Evolutionary conservation across 139 green algal genomes (phyloP).

Genomic region (Picochlorum sp.): DNA sequence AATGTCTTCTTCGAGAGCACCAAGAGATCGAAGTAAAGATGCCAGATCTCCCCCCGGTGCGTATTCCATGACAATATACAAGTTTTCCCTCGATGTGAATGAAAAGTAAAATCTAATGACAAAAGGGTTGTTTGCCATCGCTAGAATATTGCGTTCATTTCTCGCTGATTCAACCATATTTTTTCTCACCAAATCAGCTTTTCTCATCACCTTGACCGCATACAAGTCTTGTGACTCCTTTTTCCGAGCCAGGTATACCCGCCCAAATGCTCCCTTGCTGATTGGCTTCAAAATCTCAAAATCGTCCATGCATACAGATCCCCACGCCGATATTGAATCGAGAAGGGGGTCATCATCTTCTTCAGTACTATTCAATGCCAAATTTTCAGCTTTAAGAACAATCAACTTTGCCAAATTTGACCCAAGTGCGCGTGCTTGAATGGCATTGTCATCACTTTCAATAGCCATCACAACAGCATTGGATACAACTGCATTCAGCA

Average conservation of each 20-base stretch:
- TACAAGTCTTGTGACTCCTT: constrained; percentile 63
- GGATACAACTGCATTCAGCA: constrained; percentile 1
- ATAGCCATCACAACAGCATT: neutral
- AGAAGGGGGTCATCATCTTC: neutral
- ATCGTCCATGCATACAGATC: constrained; percentile 64
- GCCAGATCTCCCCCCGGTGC: constrained; percentile 77
- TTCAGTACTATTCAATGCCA: neutral
- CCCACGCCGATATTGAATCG: neutral
- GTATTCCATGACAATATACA: constrained; percentile 99
- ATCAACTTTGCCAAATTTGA: neutral
- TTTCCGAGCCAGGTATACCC: constrained; percentile 90
- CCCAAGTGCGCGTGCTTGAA: neutral
- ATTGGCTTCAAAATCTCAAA: constrained; percentile 97
- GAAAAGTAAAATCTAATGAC: constrained; percentile 87
- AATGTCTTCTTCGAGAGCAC: constrained; percentile 69
- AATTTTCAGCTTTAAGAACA: neutral
- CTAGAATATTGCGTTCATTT: constrained; percentile 91
- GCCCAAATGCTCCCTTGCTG: constrained; percentile 80
- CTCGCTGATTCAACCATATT: constrained; percentile 88
- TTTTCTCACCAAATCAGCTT: constrained; percentile 88
- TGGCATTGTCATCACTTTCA: neutral
- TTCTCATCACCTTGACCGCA: constrained; percentile 84
- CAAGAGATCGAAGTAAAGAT: constrained; percentile 69
- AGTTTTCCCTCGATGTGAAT: constrained; percentile 81
- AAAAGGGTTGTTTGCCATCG: constrained; percentile 79